Percentiles rank a stretch among this genome's conserved stretches.
Conservation (phyloP, 2,329 filamentous ascomycete species). For the Fusarium keratoplasticum region DNA sequence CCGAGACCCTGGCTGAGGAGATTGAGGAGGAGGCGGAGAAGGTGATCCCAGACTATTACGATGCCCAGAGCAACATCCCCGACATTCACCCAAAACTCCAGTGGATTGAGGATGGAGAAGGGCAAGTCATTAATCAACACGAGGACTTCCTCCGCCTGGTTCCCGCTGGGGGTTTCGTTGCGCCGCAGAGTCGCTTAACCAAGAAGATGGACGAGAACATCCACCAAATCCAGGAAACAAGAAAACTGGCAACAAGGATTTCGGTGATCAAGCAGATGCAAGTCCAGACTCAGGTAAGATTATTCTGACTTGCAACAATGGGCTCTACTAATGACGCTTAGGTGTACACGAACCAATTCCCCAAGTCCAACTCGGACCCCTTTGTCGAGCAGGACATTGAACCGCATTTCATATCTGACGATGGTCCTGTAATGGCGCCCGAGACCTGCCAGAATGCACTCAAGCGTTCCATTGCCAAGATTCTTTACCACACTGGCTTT, state of each 20-base stretch:
- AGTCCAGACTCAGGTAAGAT: constrained; percentile 87
- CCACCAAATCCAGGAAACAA: constrained; percentile 94
- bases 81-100: constrained; percentile 82
- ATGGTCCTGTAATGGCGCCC: constrained; percentile 87
- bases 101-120: constrained; percentile 92
- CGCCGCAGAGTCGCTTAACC: constrained; percentile 79
- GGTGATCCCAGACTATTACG: constrained; percentile 94
- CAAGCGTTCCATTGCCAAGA: constrained; percentile 90
- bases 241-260: constrained; percentile 96
- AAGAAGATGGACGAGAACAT: constrained; percentile 91
- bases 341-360: constrained; percentile 98
- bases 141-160: constrained; percentile 87
- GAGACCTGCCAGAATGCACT: constrained; percentile 85
- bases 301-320: neutral
- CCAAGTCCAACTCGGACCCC: constrained; percentile 91
- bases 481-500: constrained; percentile 96
- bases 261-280: constrained; percentile 99
- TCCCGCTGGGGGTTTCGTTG: constrained; percentile 78
- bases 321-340: constrained; percentile 49
- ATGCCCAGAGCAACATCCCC: constrained; percentile 85
- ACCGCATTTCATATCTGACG: constrained; percentile 88
- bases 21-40: constrained; percentile 90
- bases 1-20: constrained; percentile 91
- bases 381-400: constrained; percentile 89
- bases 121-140: constrained; percentile 86